These are phyloP conservation scores for Exophiala bonariae DNA, from an alignment of 2,329 filamentous ascomycete species.

Conservation along the genomic window DNA sequence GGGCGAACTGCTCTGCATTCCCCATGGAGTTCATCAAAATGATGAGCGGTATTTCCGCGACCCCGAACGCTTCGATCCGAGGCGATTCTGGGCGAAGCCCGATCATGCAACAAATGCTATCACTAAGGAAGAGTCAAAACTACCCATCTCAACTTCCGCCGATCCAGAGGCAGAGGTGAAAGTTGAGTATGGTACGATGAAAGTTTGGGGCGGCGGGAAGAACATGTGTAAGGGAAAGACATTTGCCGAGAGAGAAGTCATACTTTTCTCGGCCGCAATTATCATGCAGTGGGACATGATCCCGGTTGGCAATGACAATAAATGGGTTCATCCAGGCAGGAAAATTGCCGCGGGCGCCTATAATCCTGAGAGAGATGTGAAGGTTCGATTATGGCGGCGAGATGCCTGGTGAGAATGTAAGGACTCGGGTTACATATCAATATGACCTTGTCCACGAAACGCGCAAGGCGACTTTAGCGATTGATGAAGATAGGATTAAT, in stretches of 20 bases:
- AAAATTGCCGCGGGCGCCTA: slow-evolving; percentile 51
- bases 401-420: slow-evolving; percentile 23
- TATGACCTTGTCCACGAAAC: too few species aligned
- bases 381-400: slow-evolving; percentile 53
- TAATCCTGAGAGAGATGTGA: slow-evolving; percentile 52
- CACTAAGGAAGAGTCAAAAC: slow-evolving; percentile 35
- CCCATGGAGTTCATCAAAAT: slow-evolving; percentile 45
- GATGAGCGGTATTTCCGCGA: slow-evolving; percentile 35
- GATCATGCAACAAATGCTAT: slow-evolving; percentile 38
- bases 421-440: too few species aligned
- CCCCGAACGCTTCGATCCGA: slow-evolving; percentile 44
- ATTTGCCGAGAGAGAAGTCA: slow-evolving; percentile 52
- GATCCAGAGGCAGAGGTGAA: slow-evolving; percentile 18
- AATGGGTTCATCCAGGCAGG: slow-evolving; percentile 54
- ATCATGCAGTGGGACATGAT: slow-evolving; percentile 59
- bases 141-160: slow-evolving; percentile 10
- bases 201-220: slow-evolving; percentile 51
- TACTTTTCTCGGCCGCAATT: slow-evolving; percentile 54
- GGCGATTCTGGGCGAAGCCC: slow-evolving; percentile 43
- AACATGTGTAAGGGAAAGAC: slow-evolving; percentile 52
- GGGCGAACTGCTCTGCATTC: slow-evolving; percentile 45
- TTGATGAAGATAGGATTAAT: too few species aligned
- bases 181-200: slow-evolving; percentile 44
- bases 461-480: too few species aligned
- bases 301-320: slow-evolving; percentile 40